These are phyloP conservation scores for Tanozyma kutaoensis DNA, from an alignment of 805 yeast genomes.

Conservation along the genomic window DNA sequence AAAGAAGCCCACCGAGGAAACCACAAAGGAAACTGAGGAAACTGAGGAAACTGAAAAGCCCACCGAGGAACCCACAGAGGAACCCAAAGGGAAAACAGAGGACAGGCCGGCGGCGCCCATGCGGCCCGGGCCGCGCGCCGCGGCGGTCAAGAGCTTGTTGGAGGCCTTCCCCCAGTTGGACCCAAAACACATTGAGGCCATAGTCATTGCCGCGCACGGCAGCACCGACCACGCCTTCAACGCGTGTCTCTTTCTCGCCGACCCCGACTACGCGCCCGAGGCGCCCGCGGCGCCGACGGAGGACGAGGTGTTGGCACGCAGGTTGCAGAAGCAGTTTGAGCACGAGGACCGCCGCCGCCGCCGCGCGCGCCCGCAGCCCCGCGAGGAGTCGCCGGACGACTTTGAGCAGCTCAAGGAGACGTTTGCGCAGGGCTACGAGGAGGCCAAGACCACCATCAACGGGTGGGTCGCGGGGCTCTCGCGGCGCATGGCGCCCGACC, in stretches of 20 bases:
- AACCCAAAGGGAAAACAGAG: too few species aligned
- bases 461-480: constrained; percentile 67
- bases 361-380: constrained; percentile 4
- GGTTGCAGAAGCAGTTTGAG: constrained; percentile 56
- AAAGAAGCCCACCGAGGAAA: too few species aligned
- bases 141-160: constrained; percentile 49
- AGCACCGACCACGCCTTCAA: constrained; percentile 76
- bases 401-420: constrained; percentile 56
- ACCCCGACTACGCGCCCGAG: constrained; percentile 49
- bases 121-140: too few species aligned
- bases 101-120: too few species aligned
- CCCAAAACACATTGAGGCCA: constrained; percentile 57
- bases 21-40: too few species aligned
- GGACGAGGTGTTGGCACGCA: constrained; percentile 77
- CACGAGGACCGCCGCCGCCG: constrained; percentile 24
- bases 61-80: too few species aligned
- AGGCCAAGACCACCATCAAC: constrained; percentile 62
- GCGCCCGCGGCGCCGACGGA: constrained; percentile 30
- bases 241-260: constrained; percentile 70
- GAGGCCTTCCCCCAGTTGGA: constrained; percentile 84
- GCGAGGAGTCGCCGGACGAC: constrained; percentile 38
- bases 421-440: constrained; percentile 65
- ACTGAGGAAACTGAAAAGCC: too few species aligned
- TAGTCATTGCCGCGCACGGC: constrained; percentile 77
- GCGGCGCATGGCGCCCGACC: constrained; percentile 3